Evolutionary conservation across 495 filamentous ascomycete species (phyloP).

Genomic region (Penicillium waksmanii): DNA sequence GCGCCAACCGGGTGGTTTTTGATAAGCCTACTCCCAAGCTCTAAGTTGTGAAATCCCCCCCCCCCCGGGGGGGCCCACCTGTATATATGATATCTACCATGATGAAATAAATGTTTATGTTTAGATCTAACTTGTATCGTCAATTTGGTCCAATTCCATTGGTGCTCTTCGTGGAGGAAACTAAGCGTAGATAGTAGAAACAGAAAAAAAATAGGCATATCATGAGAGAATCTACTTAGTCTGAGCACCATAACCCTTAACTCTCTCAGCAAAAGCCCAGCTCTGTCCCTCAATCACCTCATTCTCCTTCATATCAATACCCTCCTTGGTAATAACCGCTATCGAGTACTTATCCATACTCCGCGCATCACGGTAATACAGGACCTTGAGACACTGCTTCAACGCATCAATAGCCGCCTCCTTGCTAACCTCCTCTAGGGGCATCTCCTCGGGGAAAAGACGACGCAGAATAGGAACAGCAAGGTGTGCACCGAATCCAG

Average conservation of each 20-base stretch:
- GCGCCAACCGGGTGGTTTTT: constrained; percentile 74
- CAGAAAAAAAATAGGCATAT: constrained; percentile 8
- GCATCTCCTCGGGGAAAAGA: constrained; percentile 77
- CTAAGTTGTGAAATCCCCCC: no score
- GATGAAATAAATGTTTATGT: not conserved
- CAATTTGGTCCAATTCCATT: constrained; percentile 10
- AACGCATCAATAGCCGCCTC: constrained; percentile 81
- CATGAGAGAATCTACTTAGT: constrained; percentile 44
- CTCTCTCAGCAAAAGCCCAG: constrained; percentile 94
- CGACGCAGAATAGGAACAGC: constrained; percentile 89
- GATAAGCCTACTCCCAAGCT: constrained; percentile 59
- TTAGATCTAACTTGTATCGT: not conserved
- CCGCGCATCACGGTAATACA: constrained; percentile 96
- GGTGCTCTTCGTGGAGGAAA: constrained; percentile 14
- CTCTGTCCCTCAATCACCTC: constrained; percentile 82
- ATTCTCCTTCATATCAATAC: constrained; percentile 77
- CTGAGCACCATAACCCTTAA: constrained; percentile 78
- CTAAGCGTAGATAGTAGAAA: constrained; percentile 6
- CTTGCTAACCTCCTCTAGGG: constrained; percentile 67
- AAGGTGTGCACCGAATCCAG: constrained; percentile 90
- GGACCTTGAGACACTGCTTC: constrained; percentile 94
- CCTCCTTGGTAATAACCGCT: constrained; percentile 81
- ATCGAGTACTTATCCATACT: constrained; percentile 90
- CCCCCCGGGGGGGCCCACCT: not conserved
- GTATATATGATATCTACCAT: constrained; percentile 8